phyloP scores from a whole-genome alignment of 2,329 filamentous ascomycete species.

The Fusarium denticulatum region DNA sequence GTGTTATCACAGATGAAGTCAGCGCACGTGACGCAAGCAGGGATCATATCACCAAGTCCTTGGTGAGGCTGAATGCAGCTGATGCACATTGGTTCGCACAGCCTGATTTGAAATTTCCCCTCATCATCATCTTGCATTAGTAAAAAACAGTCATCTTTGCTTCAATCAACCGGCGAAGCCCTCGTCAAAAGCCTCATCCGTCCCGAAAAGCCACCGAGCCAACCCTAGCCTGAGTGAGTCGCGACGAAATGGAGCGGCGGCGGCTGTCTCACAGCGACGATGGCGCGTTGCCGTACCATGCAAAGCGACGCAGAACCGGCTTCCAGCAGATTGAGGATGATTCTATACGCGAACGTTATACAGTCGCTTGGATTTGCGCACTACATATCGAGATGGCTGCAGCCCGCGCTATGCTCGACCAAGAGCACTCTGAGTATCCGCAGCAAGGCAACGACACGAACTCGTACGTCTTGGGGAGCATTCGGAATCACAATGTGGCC shows the following conservation, averaged over 20 bases:
- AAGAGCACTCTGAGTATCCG: constrained; percentile 17
- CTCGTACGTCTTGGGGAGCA: constrained; percentile 31
- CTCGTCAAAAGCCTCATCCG: accelerated
- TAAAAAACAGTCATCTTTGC: accelerated
- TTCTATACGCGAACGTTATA: not conserved
- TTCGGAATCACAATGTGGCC: constrained; percentile 38
- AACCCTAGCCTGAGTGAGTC: accelerated
- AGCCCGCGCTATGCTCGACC: constrained; percentile 41
- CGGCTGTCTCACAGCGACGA: accelerated
- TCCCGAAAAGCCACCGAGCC: accelerated
- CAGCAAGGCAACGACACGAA: constrained; percentile 18
- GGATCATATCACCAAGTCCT: not conserved
- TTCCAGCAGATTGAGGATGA: accelerated
- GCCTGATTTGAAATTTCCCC: not conserved
- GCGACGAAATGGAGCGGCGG: not conserved
- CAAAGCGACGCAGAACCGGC: not conserved
- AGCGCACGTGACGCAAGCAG: not conserved
- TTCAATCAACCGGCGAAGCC: accelerated
- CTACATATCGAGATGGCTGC: constrained; percentile 41
- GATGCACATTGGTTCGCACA: not conserved
- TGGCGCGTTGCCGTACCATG: accelerated
- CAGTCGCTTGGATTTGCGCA: constrained; percentile 48
- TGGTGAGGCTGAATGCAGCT: not conserved
- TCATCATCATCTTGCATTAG: not conserved
- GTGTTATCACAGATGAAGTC: accelerated